A percentile compares a stretch with the other conserved stretches of the same genome.
Conservation (phyloP, 2,329 filamentous ascomycete species). For the Colletotrichum melonis region DNA sequence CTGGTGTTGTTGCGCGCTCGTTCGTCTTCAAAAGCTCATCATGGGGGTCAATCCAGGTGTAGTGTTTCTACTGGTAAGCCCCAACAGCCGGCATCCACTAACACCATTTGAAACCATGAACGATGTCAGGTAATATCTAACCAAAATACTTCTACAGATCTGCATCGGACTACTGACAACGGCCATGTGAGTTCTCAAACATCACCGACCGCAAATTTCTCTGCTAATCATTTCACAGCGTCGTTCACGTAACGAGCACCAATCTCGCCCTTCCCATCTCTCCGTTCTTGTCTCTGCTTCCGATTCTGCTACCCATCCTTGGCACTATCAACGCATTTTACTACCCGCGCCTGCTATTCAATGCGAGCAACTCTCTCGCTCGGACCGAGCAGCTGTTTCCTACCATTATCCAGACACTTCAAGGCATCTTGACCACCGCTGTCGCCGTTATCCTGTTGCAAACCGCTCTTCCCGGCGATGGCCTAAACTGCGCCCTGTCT, state of each 20-base stretch:
- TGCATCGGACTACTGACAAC: constrained; percentile 44
- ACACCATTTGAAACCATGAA: neutral
- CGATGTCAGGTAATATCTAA: neutral
- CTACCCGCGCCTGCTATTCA: constrained; percentile 46
- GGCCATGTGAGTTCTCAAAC: constrained; percentile 42
- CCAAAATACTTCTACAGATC: constrained; percentile 36
- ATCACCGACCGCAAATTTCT: neutral
- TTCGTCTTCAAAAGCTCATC: neutral
- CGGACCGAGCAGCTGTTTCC: constrained; percentile 33
- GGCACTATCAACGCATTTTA: constrained; percentile 50
- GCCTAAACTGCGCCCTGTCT: constrained; percentile 64
- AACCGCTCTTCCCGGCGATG: constrained; percentile 46
- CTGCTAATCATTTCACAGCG: constrained; percentile 40
- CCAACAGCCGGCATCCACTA: neutral
- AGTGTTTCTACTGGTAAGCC: constrained; percentile 45
- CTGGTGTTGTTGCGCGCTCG: neutral
- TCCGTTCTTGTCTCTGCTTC: constrained; percentile 47
- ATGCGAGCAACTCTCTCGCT: constrained; percentile 32
- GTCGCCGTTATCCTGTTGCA: constrained; percentile 57
- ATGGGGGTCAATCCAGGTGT: constrained; percentile 44
- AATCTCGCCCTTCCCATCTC: constrained; percentile 55
- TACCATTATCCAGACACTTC: constrained; percentile 52
- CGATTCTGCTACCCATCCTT: constrained; percentile 53
- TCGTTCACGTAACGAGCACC: constrained; percentile 51
- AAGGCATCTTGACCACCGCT: constrained; percentile 54